Percentiles rank a stretch among this genome's conserved stretches.
Conservation (phyloP, 176 grass and related monocot genomes). For the Carex myosuroides region DNA sequence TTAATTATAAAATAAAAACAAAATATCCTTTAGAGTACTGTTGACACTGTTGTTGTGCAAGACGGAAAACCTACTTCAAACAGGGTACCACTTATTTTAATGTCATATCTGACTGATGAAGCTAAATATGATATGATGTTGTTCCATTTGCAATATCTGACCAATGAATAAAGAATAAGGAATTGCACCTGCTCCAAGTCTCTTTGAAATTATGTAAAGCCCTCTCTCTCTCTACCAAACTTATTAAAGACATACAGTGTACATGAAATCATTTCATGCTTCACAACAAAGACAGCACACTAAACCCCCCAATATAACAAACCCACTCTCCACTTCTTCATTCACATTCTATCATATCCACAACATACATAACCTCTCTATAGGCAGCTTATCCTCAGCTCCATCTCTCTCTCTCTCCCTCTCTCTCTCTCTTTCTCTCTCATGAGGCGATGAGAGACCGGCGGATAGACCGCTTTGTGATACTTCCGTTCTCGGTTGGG, state of each 20-base stretch:
- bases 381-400: neutral
- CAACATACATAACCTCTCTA: neutral
- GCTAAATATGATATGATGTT: conserved; percentile 11
- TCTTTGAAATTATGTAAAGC: conserved; percentile 1
- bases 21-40: neutral
- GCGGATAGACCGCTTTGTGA: conserved; percentile 52
- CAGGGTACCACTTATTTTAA: conserved; percentile 6
- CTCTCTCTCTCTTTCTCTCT: neutral
- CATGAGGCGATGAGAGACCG: conserved; percentile 25
- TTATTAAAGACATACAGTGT: conserved; percentile 19
- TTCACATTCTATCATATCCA: conserved; percentile 4
- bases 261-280: conserved; percentile 30
- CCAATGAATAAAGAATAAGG: neutral
- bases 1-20: too few relatives aligned
- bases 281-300: conserved; percentile 17
- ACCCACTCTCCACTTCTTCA: conserved; percentile 3
- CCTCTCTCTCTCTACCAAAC: conserved; percentile 4
- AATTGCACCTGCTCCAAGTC: conserved; percentile 13
- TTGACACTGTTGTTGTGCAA: neutral
- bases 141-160: neutral
- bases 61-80: conserved; percentile 1
- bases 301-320: conserved; percentile 8
- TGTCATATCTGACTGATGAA: neutral
- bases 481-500: conserved; percentile 71
- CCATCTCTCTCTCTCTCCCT: neutral